phyloP scores from a whole-genome alignment of 805 yeast species.

The Wickerhamomyces mucosus region DNA sequence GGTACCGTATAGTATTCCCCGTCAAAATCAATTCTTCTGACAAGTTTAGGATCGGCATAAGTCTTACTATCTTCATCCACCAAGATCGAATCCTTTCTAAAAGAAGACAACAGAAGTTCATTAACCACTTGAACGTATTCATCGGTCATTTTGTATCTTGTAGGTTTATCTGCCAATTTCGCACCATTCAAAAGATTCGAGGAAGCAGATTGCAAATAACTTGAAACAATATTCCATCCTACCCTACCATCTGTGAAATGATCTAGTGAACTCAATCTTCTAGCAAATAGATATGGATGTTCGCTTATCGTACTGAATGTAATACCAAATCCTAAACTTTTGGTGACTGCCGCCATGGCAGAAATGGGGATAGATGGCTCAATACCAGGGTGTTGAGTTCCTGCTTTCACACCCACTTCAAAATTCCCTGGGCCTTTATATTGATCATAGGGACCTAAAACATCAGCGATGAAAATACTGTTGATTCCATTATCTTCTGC shows the following conservation, averaged over 20 bases:
- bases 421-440: slow-evolving; percentile 10
- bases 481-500: slow-evolving; percentile 28
- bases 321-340: slow-evolving; percentile 27
- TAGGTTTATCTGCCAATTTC: slow-evolving; percentile 21
- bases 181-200: slow-evolving; percentile 24
- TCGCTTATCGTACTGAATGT: slow-evolving; percentile 30
- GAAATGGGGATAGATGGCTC: slow-evolving; percentile 19
- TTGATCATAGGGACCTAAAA: slow-evolving; percentile 27
- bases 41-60: slow-evolving; percentile 24
- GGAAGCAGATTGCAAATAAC: slow-evolving; percentile 28
- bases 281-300: slow-evolving; percentile 28
- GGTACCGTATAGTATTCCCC: slow-evolving; percentile 22
- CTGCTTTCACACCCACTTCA: background rate
- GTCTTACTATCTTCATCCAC: slow-evolving; percentile 15
- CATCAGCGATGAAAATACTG: slow-evolving; percentile 28
- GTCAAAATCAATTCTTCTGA: slow-evolving; percentile 22
- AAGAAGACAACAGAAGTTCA: slow-evolving; percentile 26
- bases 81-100: slow-evolving; percentile 27
- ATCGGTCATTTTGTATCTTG: slow-evolving; percentile 25
- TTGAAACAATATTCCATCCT: slow-evolving; percentile 28
- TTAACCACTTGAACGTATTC: slow-evolving; percentile 29
- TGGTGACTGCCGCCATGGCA: slow-evolving; percentile 34
- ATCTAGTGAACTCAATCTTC: slow-evolving; percentile 30
- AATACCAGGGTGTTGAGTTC: background rate
- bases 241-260: slow-evolving; percentile 30